These are phyloP conservation scores for Mollisia scopiformis DNA, from an alignment of 2,329 filamentous ascomycete genomes.

Conservation along the genomic window DNA sequence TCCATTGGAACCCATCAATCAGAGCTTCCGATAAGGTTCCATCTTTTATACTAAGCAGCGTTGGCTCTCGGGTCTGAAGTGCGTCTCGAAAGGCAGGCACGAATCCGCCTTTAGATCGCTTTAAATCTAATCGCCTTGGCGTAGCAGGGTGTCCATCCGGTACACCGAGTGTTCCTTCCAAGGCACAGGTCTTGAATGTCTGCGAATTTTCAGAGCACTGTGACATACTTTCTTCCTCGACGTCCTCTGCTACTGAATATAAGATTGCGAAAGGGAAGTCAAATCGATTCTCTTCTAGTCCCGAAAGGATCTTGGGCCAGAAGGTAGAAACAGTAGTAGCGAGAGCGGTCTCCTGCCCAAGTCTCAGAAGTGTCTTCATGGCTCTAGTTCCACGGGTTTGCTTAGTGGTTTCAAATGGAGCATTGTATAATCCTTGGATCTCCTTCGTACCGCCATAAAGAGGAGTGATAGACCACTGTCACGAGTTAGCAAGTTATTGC, in stretches of 20 bases:
- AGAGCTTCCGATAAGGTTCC: constrained; percentile 66
- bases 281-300: constrained; percentile 71
- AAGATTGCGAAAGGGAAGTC: constrained; percentile 78
- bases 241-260: constrained; percentile 75
- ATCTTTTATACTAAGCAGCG: constrained; percentile 66
- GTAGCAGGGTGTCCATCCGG: constrained; percentile 64
- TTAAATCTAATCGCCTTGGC: constrained; percentile 66
- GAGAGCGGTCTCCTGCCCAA: constrained; percentile 73
- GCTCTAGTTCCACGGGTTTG: constrained; percentile 75
- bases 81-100: constrained; percentile 76
- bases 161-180: constrained; percentile 74
- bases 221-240: constrained; percentile 64
- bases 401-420: constrained; percentile 78
- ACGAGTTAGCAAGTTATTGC: too few species aligned
- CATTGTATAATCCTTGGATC: constrained; percentile 78
- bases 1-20: constrained; percentile 68
- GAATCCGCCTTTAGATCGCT: constrained; percentile 71
- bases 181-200: constrained; percentile 63
- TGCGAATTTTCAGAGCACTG: constrained; percentile 59
- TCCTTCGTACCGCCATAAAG: constrained; percentile 72
- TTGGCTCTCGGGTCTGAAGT: constrained; percentile 67
- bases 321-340: constrained; percentile 73
- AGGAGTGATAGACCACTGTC: constrained; percentile 79
- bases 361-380: constrained; percentile 75
- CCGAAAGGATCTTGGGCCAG: constrained; percentile 69